Percentiles rank a stretch among this genome's conserved stretches.
phyloP scores from a whole-genome alignment of 306 rosid species.

The Trichosanthes cucumerina region DNA sequence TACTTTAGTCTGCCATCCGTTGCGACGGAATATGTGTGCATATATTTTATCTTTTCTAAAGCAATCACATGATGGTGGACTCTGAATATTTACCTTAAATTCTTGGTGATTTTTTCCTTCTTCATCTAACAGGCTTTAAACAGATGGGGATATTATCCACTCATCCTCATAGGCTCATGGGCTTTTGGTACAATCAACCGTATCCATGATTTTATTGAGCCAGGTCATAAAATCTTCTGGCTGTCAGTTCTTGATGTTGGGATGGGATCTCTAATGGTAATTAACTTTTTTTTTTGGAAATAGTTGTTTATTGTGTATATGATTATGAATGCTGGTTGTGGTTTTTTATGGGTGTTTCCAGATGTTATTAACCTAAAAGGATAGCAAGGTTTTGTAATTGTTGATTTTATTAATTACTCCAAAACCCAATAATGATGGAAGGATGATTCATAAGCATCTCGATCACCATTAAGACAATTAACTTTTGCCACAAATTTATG shows the following conservation, averaged over 20 bases:
- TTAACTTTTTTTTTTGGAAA: neutral
- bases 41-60: neutral
- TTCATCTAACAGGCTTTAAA: constrained; percentile 58
- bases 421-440: neutral
- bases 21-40: too few relatives aligned
- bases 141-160: constrained; percentile 96
- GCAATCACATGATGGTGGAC: neutral
- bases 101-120: neutral
- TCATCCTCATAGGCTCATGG: constrained; percentile 91
- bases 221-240: constrained; percentile 84
- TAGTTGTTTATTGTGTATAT: neutral
- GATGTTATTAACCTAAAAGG: neutral
- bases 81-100: neutral
- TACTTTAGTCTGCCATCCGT: neutral
- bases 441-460: neutral
- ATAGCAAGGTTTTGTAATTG: neutral
- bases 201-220: constrained; percentile 87
- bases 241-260: constrained; percentile 90
- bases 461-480: neutral
- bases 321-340: neutral
- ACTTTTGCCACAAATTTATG: neutral
- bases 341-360: neutral
- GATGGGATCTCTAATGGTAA: constrained; percentile 88
- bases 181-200: constrained; percentile 90
- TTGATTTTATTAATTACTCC: neutral